A percentile compares a stretch with the other conserved stretches of the same genome.
phyloP scores from a whole-genome alignment of 257 asterid species.

The Hygrophila difformis region DNA sequence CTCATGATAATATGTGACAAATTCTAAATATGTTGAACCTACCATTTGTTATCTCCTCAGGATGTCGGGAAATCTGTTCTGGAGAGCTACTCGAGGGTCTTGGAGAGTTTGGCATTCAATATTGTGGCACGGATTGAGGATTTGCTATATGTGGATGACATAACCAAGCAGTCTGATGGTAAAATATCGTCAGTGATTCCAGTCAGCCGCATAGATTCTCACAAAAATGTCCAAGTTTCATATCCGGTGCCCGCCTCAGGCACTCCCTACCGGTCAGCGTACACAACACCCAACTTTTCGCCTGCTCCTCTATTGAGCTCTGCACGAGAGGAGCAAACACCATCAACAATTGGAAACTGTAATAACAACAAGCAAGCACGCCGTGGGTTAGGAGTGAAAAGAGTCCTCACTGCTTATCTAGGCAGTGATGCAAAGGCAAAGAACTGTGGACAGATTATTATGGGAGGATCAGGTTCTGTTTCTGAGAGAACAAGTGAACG shows the following conservation, averaged over 20 bases:
- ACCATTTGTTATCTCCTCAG: conserved; percentile 23
- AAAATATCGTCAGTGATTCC: conserved; percentile 29
- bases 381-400: conserved; percentile 73
- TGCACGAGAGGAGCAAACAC: conserved; percentile 53
- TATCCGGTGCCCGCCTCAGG: conserved; percentile 51
- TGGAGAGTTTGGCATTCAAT: conserved; percentile 85
- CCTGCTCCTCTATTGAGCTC: conserved; percentile 51
- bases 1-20: not conserved
- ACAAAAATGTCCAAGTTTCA: conserved; percentile 42
- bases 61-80: conserved; percentile 85
- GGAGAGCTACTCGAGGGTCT: conserved; percentile 96
- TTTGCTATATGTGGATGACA: conserved; percentile 71
- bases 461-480: conserved; percentile 28
- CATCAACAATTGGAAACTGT: conserved; percentile 27
- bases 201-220: conserved; percentile 28
- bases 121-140: conserved; percentile 79
- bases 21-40: not conserved
- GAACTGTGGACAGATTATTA: conserved; percentile 24
- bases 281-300: conserved; percentile 51
- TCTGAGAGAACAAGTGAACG: conserved; percentile 25
- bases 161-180: conserved; percentile 50
- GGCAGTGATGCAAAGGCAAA: conserved; percentile 48
- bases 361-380: conserved; percentile 44
- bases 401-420: conserved; percentile 63
- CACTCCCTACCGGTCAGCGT: conserved; percentile 56